A percentile compares a stretch with the other conserved stretches of the same genome.
Conservation (phyloP, 1,284 basidiomycete genomes). For the Leccinum huronense region DNA sequence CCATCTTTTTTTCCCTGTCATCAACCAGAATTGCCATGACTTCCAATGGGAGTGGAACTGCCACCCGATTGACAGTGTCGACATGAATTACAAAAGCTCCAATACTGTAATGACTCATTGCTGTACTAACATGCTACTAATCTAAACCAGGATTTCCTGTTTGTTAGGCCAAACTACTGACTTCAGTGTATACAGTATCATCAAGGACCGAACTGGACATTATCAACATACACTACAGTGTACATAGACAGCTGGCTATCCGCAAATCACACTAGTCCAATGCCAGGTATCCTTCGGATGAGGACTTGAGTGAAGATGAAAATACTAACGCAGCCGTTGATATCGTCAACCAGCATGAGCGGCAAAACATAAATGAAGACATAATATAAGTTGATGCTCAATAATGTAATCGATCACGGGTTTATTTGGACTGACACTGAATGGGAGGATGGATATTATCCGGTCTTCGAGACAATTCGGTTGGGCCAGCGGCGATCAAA, state of each 20-base stretch:
- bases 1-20: conserved; percentile 23
- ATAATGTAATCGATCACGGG: not conserved
- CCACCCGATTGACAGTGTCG: conserved; percentile 1
- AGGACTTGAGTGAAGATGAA: not conserved
- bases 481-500: not conserved
- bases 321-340: not conserved
- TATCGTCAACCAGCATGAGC: too few species aligned
- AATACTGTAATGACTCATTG: not conserved
- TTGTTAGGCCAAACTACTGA: conserved; percentile 1
- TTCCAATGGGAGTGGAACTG: conserved; percentile 35
- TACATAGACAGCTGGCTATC: not conserved
- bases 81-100: conserved; percentile 6
- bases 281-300: not conserved
- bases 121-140: not conserved
- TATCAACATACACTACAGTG: not conserved
- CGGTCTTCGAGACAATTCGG: not conserved
- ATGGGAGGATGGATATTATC: not conserved
- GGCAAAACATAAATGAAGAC: not conserved
- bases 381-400: not conserved
- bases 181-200: not conserved
- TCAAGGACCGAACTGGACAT: not conserved
- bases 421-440: not conserved
- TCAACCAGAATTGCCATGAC: conserved; percentile 21
- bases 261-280: not conserved
- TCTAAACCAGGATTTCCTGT: not conserved